These are phyloP conservation scores for Yarrowia keelungensis DNA, from an alignment of 805 yeast species.

Conservation along the genomic window DNA sequence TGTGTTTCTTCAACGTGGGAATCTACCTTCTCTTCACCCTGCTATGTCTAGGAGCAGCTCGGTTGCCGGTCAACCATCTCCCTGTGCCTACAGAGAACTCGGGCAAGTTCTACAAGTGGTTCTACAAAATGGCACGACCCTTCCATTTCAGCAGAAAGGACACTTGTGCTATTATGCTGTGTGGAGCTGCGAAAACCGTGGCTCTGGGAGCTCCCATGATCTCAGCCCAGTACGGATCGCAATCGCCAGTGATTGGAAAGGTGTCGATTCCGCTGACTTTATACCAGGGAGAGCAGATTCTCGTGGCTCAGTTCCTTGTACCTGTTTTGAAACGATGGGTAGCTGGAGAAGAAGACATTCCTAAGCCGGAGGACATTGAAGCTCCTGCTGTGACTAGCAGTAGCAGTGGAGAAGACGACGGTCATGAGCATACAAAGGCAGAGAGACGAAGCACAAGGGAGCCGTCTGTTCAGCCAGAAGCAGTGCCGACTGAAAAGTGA, in stretches of 20 bases:
- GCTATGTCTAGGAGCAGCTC: constrained; percentile 63
- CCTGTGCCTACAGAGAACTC: constrained; percentile 57
- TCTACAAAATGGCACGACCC: constrained; percentile 59
- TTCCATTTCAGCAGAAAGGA: constrained; percentile 75
- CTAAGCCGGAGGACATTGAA: constrained; percentile 4
- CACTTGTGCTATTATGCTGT: constrained; percentile 78
- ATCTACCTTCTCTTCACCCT: constrained; percentile 77
- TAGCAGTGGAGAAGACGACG: constrained; percentile 13
- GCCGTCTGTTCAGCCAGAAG: not conserved
- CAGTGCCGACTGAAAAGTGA: not conserved
- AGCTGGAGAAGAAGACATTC: constrained; percentile 7
- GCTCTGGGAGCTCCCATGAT: constrained; percentile 87
- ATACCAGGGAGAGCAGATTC: constrained; percentile 86
- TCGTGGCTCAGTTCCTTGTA: constrained; percentile 77
- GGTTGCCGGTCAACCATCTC: constrained; percentile 47
- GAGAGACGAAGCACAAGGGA: constrained; percentile 8
- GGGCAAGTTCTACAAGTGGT: constrained; percentile 54
- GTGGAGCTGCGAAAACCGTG: constrained; percentile 94
- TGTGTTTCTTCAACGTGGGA: constrained; percentile 84
- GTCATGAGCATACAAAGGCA: constrained; percentile 9
- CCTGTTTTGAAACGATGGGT: constrained; percentile 76
- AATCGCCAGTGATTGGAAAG: constrained; percentile 61
- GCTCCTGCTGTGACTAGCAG: not conserved
- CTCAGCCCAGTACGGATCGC: constrained; percentile 77
- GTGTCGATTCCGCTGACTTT: constrained; percentile 82